Evolutionary conservation across 257 asterid species (phyloP), one percentile per base, ranked within the genome.

Genomic region (Cinchona pubescens): DNA sequence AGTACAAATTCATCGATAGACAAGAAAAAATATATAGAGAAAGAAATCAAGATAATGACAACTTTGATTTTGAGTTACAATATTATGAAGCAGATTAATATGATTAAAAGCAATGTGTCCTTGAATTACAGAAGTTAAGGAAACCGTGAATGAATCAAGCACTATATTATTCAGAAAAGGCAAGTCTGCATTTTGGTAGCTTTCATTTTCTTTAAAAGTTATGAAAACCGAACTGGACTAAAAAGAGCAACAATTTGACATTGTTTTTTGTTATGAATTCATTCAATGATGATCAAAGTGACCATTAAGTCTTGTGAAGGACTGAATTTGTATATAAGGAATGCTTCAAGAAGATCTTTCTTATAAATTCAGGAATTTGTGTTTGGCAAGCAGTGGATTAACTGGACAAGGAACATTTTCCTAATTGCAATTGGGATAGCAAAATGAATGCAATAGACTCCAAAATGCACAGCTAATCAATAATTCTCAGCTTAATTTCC

Each of bases 401-500:
- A 32, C 27, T 48, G 66, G n/a, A 67, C 35, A 12, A 65, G 38
- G 45, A 62, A 43, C 18, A 58, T 16, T 45, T 32, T 38, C 42
- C 63, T 32, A 43, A 59, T 58, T 25, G n/a, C 48, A 55, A 59
- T 43, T 30, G 34, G 73, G 34, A 38, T 6, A 7, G 64, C 42
- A 27, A 60, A 48, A 56, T 8, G 40, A 71, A 51, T 78, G n/a
- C 43, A 73, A 2, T 14, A n/a, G 49, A 63, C 30, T 3, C 16
- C 69, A 34, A 34, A 34, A 45, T 64, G 63, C 27, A 42, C 23
- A n/a, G 48, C 45, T 30, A 48, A 45, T 55, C 64, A 73, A 58
- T 29, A 61, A 67, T 51, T 60, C 72, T 64, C 69, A 66, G 82
- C 53, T 58, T 29, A 42, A 27, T 43, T 55, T 65, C 34, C 59